Base-by-base conservation (phyloP, 345 rosid genomes). In the Citrus glauca region DNA sequence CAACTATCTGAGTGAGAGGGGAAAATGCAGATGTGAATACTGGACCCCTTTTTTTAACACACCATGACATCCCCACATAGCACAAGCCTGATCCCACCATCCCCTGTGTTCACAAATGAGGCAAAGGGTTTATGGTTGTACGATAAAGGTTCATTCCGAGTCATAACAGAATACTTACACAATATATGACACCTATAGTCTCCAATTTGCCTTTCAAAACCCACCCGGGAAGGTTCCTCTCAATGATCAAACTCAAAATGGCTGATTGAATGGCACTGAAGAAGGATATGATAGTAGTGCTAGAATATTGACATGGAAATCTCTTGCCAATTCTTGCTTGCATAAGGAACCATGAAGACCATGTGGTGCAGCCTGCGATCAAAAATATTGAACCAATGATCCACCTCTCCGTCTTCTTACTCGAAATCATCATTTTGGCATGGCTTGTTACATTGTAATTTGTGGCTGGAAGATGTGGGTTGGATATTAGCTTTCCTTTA, bases 11-110 rank as follows among this genome's bases (percentile, higher is more conserved):
- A 63, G 84, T 76, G 35, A 91, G 78, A 53, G 97, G 97, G 57
- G 87, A 85, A 80, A 94, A 91, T 38, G 94, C 90, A 19, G 98
- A 86, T 2, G 98, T 89, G 85, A 92, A 93, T 40, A 94, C 87
- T 0, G 98, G 94, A 48, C 94, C 98, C 81, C 89, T 88, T 75
- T 89, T 88, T 80, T 88, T 85, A 20, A 95, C 95, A 79, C 92
- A 90, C 98, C 98, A 93, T 2, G 97, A 85, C 92, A 91, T 89
- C 19, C 90, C 98, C 35, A 90, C 93, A 69, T 84, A 89, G 81
- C 95, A 90, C 85, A 95, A 55, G 2, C 93, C 98, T 35, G 98
- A 90, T 72, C 94, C 98, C 27, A 91, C 90, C 71, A 88, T 81
- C 22, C 98, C 98, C 97, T 94, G 71, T 42, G 19, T 45, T 73